These are phyloP conservation scores for Hypholoma fasciculare DNA, from an alignment of 768 basidiomycete species.

Conservation along the genomic window DNA sequence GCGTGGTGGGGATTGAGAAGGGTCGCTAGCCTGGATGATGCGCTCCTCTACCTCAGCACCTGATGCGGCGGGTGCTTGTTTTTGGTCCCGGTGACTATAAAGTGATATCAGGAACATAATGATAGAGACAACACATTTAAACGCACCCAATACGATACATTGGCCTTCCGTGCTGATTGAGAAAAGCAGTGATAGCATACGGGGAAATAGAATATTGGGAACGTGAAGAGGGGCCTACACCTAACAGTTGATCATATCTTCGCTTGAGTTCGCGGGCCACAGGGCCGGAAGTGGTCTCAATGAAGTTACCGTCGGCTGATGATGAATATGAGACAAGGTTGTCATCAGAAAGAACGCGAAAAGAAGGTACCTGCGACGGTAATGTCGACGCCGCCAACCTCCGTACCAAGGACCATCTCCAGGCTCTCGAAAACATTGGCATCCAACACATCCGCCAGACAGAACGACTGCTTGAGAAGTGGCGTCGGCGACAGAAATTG, in stretches of 20 bases:
- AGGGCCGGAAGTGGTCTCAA: conserved; percentile 76
- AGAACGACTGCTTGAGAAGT: conserved; percentile 39
- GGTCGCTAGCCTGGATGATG: conserved; percentile 34
- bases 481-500: conserved; percentile 46
- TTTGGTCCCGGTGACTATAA: conserved; percentile 53
- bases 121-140: neutral
- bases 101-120: conserved; percentile 1
- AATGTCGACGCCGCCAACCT: conserved; percentile 57
- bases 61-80: conserved; percentile 58
- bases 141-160: conserved; percentile 79
- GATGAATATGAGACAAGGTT: conserved; percentile 12
- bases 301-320: conserved; percentile 70
- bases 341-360: neutral
- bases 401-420: conserved; percentile 43
- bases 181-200: conserved; percentile 79
- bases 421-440: conserved; percentile 27
- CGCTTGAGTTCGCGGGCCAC: conserved; percentile 79
- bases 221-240: conserved; percentile 64
- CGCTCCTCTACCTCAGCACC: conserved; percentile 52
- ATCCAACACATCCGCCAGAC: conserved; percentile 43
- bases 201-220: conserved; percentile 81
- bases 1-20: conserved; percentile 37
- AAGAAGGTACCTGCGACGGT: conserved; percentile 54
- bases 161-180: conserved; percentile 78
- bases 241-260: conserved; percentile 67